These are phyloP conservation scores for Xylaria sp. DNA, from an alignment of 2,329 filamentous ascomycete genomes.

Conservation along the genomic window DNA sequence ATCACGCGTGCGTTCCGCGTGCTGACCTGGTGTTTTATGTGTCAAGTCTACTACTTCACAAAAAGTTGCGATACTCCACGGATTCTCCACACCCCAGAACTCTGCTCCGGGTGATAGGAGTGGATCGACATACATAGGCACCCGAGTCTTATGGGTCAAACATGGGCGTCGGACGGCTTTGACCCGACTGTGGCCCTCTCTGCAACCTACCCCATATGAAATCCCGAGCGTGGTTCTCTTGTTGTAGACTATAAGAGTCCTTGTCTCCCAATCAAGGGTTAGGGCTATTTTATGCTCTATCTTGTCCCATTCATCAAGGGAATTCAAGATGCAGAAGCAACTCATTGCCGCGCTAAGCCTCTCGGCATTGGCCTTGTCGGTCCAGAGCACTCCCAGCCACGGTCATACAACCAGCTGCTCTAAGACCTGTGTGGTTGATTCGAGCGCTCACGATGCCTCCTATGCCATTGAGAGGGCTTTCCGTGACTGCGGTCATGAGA, in stretches of 20 bases:
- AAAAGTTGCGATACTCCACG: not conserved
- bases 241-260: conserved; percentile 5
- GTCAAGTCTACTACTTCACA: conserved; percentile 1
- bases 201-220: not conserved
- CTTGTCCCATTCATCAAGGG: not conserved
- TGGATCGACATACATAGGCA: not conserved
- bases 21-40: not conserved
- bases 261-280: not conserved
- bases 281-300: not conserved
- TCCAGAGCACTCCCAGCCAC: not conserved
- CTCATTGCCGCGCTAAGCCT: conserved; percentile 3
- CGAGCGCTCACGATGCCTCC: conserved; percentile 5
- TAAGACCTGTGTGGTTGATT: conserved; percentile 9
- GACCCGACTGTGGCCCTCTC: conserved; percentile 5
- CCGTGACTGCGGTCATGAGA: conserved; percentile 5
- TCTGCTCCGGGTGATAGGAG: conserved; percentile 2
- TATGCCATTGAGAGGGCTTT: conserved; percentile 5
- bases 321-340: conserved; percentile 6
- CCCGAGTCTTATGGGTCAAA: not conserved
- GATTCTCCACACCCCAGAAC: conserved; percentile 4
- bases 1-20: not conserved
- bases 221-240: conserved; percentile 2
- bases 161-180: not conserved
- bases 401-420: not conserved
- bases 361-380: conserved; percentile 1